Evolutionary conservation across 2,329 filamentous ascomycete genomes (phyloP).

Genomic region (Fusarium pseudograminearum): DNA sequence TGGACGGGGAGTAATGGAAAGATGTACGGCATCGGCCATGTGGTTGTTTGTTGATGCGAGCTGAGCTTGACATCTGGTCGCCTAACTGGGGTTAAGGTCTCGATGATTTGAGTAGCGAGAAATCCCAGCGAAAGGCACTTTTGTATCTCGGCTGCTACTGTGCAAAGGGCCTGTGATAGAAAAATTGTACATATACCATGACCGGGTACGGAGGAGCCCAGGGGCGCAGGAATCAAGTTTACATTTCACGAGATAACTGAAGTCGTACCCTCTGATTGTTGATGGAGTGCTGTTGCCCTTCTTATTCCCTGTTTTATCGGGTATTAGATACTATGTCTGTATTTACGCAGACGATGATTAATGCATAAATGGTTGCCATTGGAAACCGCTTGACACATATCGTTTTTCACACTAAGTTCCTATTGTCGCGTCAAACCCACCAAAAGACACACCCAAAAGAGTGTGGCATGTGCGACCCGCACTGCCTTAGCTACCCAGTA

Average conservation of each 20-base stretch:
- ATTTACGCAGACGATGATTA: conserved; percentile 7
- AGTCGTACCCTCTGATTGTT: conserved; percentile 11
- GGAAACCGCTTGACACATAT: conserved; percentile 29
- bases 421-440: conserved; percentile 29
- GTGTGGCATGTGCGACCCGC: conserved; percentile 26
- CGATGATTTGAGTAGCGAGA: conserved; percentile 33
- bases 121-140: conserved; percentile 27
- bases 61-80: conserved; percentile 44
- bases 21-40: conserved; percentile 35
- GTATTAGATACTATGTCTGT: conserved; percentile 1
- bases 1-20: conserved; percentile 46
- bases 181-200: conserved; percentile 59
- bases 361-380: conserved; percentile 38
- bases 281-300: background rate
- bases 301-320: background rate
- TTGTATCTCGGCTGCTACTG: conserved; percentile 42
- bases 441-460: conserved; percentile 15
- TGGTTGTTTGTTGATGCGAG: conserved; percentile 38
- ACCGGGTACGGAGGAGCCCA: conserved; percentile 51
- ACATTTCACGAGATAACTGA: conserved; percentile 28
- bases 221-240: conserved; percentile 50
- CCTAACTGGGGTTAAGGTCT: conserved; percentile 26
- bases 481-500: conserved; percentile 3
- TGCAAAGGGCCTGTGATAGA: conserved; percentile 49
- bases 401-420: conserved; percentile 11